Evolutionary conservation across 495 filamentous ascomycete species (phyloP).

Genomic region (Glonium stellatum): DNA sequence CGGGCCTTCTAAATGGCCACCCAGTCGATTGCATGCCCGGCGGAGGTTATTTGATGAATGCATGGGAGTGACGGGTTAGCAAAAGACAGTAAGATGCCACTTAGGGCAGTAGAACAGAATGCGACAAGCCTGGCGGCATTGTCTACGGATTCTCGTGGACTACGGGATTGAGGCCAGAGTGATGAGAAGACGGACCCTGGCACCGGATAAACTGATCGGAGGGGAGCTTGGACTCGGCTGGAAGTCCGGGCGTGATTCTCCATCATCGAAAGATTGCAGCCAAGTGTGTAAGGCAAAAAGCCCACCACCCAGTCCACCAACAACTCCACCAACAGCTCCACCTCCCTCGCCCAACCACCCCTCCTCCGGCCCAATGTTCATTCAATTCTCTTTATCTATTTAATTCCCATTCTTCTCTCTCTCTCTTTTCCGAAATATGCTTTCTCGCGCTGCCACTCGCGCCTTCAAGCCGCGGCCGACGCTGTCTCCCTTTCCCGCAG

Average conservation of each 20-base stretch:
- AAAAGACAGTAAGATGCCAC: neutral
- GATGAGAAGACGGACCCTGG: neutral
- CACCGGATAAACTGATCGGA: neutral
- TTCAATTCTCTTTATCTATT: slow-evolving; percentile 2
- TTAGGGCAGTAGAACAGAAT: neutral
- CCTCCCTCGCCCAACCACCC: neutral
- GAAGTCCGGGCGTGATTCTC: neutral
- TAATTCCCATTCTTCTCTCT: slow-evolving; percentile 7
- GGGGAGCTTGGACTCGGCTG: neutral
- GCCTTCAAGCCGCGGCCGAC: slow-evolving; percentile 19
- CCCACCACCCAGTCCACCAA: no score
- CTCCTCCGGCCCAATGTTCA: neutral
- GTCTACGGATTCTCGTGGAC: neutral
- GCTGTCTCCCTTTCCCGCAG: slow-evolving; percentile 23
- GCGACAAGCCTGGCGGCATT: neutral
- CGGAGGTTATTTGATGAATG: slow-evolving; percentile 4
- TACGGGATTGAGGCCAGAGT: neutral
- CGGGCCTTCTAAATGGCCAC: slow-evolving; percentile 10
- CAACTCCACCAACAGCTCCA: neutral
- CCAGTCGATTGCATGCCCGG: slow-evolving; percentile 26
- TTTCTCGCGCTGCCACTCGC: slow-evolving; percentile 25
- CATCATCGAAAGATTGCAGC: slow-evolving; percentile 2
- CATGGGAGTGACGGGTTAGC: slow-evolving; percentile 17
- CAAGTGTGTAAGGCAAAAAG: neutral
- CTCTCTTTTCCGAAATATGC: slow-evolving; percentile 10